Percentiles rank a stretch among this genome's conserved stretches.
phyloP scores from a whole-genome alignment of 169 alveolate genomes.

The Eimeria mitis region DNA sequence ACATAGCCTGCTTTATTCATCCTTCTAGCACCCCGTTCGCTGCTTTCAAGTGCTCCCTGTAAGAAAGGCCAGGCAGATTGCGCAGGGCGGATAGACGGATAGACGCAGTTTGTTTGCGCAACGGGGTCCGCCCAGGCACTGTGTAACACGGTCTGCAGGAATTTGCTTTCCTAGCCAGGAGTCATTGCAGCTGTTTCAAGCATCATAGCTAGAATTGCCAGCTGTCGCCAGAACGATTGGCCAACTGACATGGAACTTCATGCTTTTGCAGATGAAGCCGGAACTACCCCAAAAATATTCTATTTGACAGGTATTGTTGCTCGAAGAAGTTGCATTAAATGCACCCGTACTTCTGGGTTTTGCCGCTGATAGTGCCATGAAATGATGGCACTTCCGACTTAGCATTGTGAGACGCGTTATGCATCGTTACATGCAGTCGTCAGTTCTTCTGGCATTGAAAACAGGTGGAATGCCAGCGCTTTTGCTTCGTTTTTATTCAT shows the following conservation, averaged over 20 bases:
- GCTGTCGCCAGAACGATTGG: background rate
- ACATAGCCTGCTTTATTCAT: background rate
- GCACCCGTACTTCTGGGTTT: background rate
- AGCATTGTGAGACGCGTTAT: background rate
- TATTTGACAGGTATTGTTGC: background rate
- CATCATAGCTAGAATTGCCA: slow-evolving; percentile 4
- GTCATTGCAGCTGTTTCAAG: background rate
- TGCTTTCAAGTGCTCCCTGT: background rate
- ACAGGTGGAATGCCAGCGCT: slow-evolving; percentile 74
- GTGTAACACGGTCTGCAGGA: background rate
- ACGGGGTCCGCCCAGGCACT: background rate
- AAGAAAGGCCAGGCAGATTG: background rate
- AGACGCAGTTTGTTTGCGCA: slow-evolving; percentile 5
- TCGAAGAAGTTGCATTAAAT: background rate
- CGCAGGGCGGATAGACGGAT: background rate
- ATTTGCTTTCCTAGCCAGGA: background rate
- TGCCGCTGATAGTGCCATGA: background rate
- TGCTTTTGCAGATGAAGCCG: background rate
- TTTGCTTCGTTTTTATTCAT: slow-evolving; percentile 64
- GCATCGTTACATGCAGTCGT: background rate
- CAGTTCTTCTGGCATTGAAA: slow-evolving; percentile 3
- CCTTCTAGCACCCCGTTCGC: background rate
- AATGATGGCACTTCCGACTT: background rate
- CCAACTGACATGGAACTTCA: background rate
- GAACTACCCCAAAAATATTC: background rate